Evolutionary conservation across 805 yeast genomes (phyloP), one percentile per base, ranked within the genome.

Genomic region (Candida sithepensis): DNA sequence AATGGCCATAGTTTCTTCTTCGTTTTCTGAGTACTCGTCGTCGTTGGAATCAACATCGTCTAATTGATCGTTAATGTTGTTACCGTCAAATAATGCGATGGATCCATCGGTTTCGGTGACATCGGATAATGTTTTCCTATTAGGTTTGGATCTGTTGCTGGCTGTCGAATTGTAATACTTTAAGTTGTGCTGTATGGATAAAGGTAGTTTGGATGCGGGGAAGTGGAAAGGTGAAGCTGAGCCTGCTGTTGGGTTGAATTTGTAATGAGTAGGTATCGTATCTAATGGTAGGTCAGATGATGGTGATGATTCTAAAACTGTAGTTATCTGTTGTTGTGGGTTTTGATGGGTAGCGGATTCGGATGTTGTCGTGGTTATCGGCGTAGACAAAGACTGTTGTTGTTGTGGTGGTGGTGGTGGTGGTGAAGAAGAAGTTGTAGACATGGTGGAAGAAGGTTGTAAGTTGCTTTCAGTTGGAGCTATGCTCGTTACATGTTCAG

Each of bases 181-280:
- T 24, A 19, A 44, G 39, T 23, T 32, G 20, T 56, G 59, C 30
- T 57, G 56, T 8, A 59, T 45, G 9, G 61, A 53, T 10, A 56
- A 44, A 6, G 63, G 63, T 10, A 52, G 14, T 46, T 48, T 56
- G 10, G 56, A 48, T 1, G 54, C 55, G 10, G 69, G 70, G 46
- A 66, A 66, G 16, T 61, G 62, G 46, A 52, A 59, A 10, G 57
- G 55, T 1, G 63, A 36, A 1, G 59, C 54, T 2, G 54, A 30
- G 3, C 50, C 41, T 2, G 48, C n/a, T 3, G 52, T 41, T 14
- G 57, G 48, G 33, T 50, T 43, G n/a, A 56, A 58, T 36, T 53
- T 48, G 30, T 55, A 46, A 37, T 55, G 54, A 4, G 45, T 19
- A 14, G 59, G 55, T 6, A 46, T 19, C 16, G 38, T 5, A 16